phyloP scores from a whole-genome alignment of 768 basidiomycete genomes.

The Suillus brevipes region DNA sequence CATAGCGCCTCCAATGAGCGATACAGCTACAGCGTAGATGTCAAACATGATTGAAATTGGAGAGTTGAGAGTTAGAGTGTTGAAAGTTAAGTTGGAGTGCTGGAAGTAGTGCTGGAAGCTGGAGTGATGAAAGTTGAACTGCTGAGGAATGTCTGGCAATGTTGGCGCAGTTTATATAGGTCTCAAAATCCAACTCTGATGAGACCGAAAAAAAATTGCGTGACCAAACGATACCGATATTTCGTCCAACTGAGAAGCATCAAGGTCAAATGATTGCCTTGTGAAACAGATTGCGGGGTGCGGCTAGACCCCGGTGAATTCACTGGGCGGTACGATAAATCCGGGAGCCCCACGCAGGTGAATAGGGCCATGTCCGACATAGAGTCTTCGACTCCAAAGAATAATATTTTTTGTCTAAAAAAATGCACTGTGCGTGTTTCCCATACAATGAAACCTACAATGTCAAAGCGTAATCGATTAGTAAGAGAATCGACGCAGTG shows the following conservation, averaged over 20 bases:
- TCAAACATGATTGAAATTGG: conserved; percentile 16
- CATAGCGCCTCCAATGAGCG: conserved; percentile 18
- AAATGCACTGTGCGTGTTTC: not conserved
- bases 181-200: not conserved
- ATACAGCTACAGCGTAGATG: conserved; percentile 13
- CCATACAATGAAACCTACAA: not conserved
- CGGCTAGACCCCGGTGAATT: not conserved
- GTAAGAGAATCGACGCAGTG: not conserved
- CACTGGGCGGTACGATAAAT: too few relatives aligned
- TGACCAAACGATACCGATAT: not conserved
- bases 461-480: not conserved
- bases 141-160: not conserved
- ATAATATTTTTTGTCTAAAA: not conserved
- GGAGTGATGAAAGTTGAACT: not conserved
- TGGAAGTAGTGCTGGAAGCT: not conserved
- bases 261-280: conserved; percentile 5
- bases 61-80: not conserved
- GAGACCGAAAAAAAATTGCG: not conserved
- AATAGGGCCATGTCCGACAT: too few relatives aligned
- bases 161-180: conserved; percentile 4
- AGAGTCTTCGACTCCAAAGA: too few relatives aligned
- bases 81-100: not conserved
- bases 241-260: not conserved
- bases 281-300: not conserved
- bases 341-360: too few relatives aligned